A percentile compares a stretch with the other conserved stretches of the same genome.
Conservation (phyloP, 1,284 basidiomycete genomes). For the Porodaedalea pini region DNA sequence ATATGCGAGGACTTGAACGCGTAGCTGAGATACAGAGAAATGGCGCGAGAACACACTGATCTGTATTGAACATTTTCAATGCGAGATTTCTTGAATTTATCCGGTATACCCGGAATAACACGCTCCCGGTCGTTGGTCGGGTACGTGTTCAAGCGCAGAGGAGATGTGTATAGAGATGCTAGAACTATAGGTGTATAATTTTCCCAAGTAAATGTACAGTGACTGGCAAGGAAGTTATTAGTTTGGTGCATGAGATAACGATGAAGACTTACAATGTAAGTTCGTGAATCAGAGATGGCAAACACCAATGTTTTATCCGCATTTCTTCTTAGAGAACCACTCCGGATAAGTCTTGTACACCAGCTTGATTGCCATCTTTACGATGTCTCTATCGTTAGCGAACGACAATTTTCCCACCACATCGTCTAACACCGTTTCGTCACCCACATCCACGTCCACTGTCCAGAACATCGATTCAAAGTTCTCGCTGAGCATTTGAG, state of each 20-base stretch:
- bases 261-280: background rate
- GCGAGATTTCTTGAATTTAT: no score
- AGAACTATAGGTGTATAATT: no score
- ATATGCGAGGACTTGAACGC: no score
- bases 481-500: constrained; percentile 22
- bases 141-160: no score
- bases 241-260: background rate
- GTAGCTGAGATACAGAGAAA: no score
- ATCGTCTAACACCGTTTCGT: constrained; percentile 13
- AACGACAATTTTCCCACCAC: constrained; percentile 17
- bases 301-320: background rate
- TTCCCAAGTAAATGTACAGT: no score
- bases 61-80: no score
- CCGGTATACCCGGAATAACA: no score
- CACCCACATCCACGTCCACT: constrained; percentile 12
- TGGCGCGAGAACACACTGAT: no score
- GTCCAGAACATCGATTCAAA: constrained; percentile 20
- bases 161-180: no score
- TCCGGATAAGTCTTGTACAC: constrained; percentile 18
- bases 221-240: background rate
- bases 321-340: constrained; percentile 9
- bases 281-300: background rate
- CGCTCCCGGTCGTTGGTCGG: no score
- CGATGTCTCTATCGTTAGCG: constrained; percentile 21
- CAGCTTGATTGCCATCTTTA: constrained; percentile 21